phyloP scores from a whole-genome alignment of 2,329 filamentous ascomycete genomes.

The Penicillium concentricum region DNA sequence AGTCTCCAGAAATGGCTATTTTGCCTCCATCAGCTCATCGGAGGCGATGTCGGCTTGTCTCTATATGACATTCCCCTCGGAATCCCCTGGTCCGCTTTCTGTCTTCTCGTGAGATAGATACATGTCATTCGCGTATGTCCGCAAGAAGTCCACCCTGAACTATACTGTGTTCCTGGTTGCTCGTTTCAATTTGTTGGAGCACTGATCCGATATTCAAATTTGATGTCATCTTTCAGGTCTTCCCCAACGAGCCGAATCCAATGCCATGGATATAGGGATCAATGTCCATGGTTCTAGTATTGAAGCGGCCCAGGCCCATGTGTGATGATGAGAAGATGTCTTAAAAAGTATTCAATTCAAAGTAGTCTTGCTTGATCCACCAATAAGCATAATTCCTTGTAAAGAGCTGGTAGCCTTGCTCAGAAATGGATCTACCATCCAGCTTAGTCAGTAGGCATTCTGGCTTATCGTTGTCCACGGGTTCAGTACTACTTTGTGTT shows the following conservation, averaged over 20 bases:
- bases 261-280: neutral
- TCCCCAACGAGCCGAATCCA: neutral
- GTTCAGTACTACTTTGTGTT: neutral
- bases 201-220: neutral
- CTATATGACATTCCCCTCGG: neutral
- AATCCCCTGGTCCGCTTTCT: neutral
- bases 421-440: neutral
- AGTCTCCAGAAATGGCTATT: neutral
- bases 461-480: neutral
- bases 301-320: neutral
- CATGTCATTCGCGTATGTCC: neutral
- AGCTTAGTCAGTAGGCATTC: neutral
- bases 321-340: neutral
- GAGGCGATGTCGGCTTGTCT: neutral
- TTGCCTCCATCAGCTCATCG: slow-evolving; percentile 3
- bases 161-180: too few relatives aligned
- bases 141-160: neutral
- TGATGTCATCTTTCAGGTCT: slow-evolving; percentile 7
- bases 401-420: neutral
- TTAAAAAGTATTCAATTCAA: neutral
- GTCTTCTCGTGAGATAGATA: neutral
- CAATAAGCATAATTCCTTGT: neutral
- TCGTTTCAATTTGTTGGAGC: slow-evolving; percentile 1
- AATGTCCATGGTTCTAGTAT: neutral
- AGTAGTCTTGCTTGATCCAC: neutral